Percentiles rank a stretch among this genome's conserved stretches.
These are phyloP conservation scores for Diplocarpon rosae DNA, from an alignment of 2,329 filamentous ascomycete species.

Conservation along the genomic window DNA sequence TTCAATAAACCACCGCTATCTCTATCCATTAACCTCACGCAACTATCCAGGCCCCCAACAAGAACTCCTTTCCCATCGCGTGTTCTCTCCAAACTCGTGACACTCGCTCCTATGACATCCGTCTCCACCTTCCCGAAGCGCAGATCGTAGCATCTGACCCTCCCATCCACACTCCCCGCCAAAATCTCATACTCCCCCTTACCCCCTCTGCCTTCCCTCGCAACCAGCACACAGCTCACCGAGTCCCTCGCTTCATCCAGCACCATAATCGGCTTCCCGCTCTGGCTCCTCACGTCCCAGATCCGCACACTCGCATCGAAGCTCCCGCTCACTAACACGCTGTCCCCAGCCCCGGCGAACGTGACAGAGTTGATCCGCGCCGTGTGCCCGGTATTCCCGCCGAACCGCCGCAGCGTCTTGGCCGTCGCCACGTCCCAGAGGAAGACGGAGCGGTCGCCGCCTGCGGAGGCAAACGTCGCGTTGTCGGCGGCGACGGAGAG, in stretches of 20 bases:
- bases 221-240: slow-evolving; percentile 33
- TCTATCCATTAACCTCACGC: slow-evolving; percentile 71
- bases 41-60: slow-evolving; percentile 65
- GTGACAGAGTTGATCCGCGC: slow-evolving; percentile 63
- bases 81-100: slow-evolving; percentile 67
- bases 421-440: slow-evolving; percentile 87
- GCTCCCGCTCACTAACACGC: slow-evolving; percentile 60
- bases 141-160: slow-evolving; percentile 72
- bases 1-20: slow-evolving; percentile 61
- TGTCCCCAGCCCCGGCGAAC: slow-evolving; percentile 68
- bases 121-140: slow-evolving; percentile 59
- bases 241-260: slow-evolving; percentile 64
- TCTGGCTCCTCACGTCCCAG: slow-evolving; percentile 54
- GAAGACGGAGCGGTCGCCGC: slow-evolving; percentile 84
- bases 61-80: slow-evolving; percentile 65
- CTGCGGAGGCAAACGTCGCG: slow-evolving; percentile 72
- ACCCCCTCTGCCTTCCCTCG: slow-evolving; percentile 7
- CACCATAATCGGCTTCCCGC: slow-evolving; percentile 57
- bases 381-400: slow-evolving; percentile 34
- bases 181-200: slow-evolving; percentile 46
- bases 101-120: slow-evolving; percentile 58
- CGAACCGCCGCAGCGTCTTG: slow-evolving; percentile 65
- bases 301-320: slow-evolving; percentile 67
- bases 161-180: slow-evolving; percentile 73
- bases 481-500: slow-evolving; percentile 68